These are phyloP conservation scores for Arthroderma sp. DNA, from an alignment of 2,329 filamentous ascomycete genomes.

Conservation along the genomic window DNA sequence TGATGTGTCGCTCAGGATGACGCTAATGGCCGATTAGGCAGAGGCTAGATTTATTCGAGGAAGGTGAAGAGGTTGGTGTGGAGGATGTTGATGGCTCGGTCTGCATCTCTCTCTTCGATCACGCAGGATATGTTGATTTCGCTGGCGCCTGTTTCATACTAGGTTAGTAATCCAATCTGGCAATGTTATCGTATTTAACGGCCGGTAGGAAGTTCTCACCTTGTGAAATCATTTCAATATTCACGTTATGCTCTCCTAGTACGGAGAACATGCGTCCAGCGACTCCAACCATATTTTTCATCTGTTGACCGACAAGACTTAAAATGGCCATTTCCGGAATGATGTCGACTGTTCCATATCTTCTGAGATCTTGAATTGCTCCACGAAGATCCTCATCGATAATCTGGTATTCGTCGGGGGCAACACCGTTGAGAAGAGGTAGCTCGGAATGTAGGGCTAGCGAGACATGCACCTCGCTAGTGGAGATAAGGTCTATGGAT, in stretches of 20 bases:
- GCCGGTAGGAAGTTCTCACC: constrained; percentile 43
- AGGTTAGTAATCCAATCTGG: neutral
- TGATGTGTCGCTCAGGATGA: neutral
- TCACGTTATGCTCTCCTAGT: constrained; percentile 82
- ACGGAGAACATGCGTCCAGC: constrained; percentile 91
- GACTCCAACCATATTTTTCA: constrained; percentile 96
- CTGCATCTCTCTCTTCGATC: constrained; percentile 80
- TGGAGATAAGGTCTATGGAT: constrained; percentile 92
- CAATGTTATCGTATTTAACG: neutral
- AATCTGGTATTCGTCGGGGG: constrained; percentile 41
- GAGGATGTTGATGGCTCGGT: constrained; percentile 86
- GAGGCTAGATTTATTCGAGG: constrained; percentile 47
- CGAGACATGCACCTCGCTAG: constrained; percentile 91
- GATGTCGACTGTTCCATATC: constrained; percentile 82
- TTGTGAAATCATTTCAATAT: constrained; percentile 99
- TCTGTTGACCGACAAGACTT: constrained; percentile 83
- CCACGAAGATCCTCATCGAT: constrained; percentile 51
- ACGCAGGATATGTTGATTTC: constrained; percentile 99
- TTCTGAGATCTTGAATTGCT: constrained; percentile 59
- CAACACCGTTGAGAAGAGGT: constrained; percentile 39
- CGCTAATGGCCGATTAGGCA: neutral
- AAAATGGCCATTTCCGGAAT: constrained; percentile 89
- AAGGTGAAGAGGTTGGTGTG: constrained; percentile 97
- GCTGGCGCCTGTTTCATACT: constrained; percentile 57
- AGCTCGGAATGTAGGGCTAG: constrained; percentile 83